phyloP scores from a whole-genome alignment of 805 yeast genomes.

The Kuraishia floccosa region DNA sequence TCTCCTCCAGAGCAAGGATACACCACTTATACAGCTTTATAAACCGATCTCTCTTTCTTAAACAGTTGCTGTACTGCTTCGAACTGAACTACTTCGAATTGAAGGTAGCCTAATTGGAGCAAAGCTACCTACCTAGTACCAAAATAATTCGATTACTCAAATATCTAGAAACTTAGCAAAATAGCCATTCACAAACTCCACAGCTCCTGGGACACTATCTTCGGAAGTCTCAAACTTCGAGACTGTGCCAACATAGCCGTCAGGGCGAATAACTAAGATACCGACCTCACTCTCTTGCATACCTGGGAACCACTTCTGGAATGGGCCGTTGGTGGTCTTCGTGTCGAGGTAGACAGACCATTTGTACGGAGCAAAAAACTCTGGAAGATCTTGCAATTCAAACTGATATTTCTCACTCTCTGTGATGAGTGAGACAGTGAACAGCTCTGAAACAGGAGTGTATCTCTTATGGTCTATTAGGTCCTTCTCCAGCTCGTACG shows the following conservation, averaged over 20 bases:
- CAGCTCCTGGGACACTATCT: constrained; percentile 1
- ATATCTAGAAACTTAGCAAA: too few species aligned
- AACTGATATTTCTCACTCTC: not conserved
- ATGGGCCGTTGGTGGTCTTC: constrained; percentile 1
- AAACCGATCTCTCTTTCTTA: too few species aligned
- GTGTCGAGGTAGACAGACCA: constrained; percentile 5
- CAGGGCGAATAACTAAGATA: constrained; percentile 10
- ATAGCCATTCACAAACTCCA: constrained; percentile 1
- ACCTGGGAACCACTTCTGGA: constrained; percentile 4
- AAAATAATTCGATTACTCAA: too few species aligned
- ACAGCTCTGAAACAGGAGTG: constrained; percentile 5
- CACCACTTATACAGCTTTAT: not conserved
- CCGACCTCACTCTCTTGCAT: constrained; percentile 2
- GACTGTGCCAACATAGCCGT: constrained; percentile 10
- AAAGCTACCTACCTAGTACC: too few species aligned
- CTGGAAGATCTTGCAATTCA: constrained; percentile 4
- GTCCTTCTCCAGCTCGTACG: constrained; percentile 2
- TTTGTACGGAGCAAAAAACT: constrained; percentile 4
- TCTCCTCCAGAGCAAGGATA: not conserved
- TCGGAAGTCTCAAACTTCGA: not conserved
- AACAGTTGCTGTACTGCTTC: too few species aligned
- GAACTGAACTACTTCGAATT: too few species aligned
- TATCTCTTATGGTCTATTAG: constrained; percentile 4
- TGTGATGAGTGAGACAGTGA: constrained; percentile 3
- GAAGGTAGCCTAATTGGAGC: too few species aligned